Conservation (phyloP, 768 basidiomycete species). For the Coprinopsis marcescibilis region DNA sequence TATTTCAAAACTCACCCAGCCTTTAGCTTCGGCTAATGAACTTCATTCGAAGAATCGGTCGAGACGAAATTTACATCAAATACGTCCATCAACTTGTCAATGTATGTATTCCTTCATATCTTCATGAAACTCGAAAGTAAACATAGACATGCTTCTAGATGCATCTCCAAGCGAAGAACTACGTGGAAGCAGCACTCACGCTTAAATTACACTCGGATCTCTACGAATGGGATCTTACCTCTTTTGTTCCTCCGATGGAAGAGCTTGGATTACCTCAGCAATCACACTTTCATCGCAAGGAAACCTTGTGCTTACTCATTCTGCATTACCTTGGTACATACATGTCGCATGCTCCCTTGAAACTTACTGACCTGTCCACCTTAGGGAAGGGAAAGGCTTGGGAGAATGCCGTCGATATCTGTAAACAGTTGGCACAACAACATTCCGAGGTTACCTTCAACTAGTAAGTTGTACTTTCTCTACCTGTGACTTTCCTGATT, state of each 20-base stretch:
- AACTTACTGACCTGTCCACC: conserved; percentile 1
- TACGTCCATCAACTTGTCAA: conserved; percentile 94
- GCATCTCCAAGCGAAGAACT: conserved; percentile 85
- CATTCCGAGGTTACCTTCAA: conserved; percentile 89
- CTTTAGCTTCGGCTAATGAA: conserved; percentile 81
- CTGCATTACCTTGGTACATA: conserved; percentile 84
- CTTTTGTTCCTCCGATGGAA: conserved; percentile 82
- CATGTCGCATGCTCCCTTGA: not conserved
- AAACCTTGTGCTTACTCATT: conserved; percentile 84
- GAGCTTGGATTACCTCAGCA: conserved; percentile 88
- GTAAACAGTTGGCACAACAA: conserved; percentile 85
- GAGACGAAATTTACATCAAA: conserved; percentile 93
- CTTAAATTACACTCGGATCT: conserved; percentile 92
- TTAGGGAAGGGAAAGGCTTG: conserved; percentile 95
- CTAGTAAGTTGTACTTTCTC: conserved; percentile 49
- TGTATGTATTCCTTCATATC: conserved; percentile 38
- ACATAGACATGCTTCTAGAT: conserved; percentile 48
- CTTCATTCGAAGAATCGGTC: conserved; percentile 86
- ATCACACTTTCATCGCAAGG: conserved; percentile 90
- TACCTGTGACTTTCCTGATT: conserved; percentile 9
- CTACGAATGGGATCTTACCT: conserved; percentile 82
- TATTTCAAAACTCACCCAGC: conserved; percentile 12
- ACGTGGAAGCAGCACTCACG: conserved; percentile 89
- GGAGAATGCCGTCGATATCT: conserved; percentile 90
- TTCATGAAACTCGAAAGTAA: conserved; percentile 14